Percentiles rank a stretch among this genome's conserved stretches.
Conservation (phyloP, 1,284 basidiomycete genomes). For the Pisolithus thermaeus region DNA sequence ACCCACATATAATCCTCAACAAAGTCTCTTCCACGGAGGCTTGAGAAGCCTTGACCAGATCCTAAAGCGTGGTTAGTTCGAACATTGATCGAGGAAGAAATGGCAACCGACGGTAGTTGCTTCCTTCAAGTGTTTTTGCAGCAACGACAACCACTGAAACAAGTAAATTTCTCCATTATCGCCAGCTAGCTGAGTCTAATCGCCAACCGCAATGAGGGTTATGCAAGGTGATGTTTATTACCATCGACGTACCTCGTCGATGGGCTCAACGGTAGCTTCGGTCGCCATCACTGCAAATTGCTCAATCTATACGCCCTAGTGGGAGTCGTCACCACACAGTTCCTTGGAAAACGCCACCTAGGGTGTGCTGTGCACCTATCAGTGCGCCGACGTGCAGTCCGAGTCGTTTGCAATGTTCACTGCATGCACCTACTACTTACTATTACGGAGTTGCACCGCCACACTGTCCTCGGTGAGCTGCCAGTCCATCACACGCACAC, state of each 20-base stretch:
- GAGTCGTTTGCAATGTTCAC: too few species aligned
- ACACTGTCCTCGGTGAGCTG: too few species aligned
- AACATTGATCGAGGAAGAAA: not conserved
- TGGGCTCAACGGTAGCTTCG: conserved; percentile 23
- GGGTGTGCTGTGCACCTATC: not conserved
- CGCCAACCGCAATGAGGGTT: conserved; percentile 2
- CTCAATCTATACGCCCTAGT: not conserved
- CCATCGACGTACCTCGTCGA: conserved; percentile 26
- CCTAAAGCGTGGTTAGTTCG: conserved; percentile 34
- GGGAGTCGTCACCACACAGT: not conserved
- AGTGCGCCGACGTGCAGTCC: too few species aligned
- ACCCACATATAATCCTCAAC: conserved; percentile 56
- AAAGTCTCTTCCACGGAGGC: conserved; percentile 55
- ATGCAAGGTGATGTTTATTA: not conserved
- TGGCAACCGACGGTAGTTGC: conserved; percentile 41
- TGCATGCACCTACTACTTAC: too few species aligned
- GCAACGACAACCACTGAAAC: conserved; percentile 74
- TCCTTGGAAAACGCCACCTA: not conserved
- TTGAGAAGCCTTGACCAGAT: conserved; percentile 61
- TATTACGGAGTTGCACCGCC: too few species aligned
- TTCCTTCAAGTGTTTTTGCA: conserved; percentile 53
- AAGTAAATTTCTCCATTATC: conserved; percentile 79
- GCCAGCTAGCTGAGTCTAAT: conserved; percentile 59
- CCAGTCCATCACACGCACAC: too few species aligned
- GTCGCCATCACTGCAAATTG: conserved; percentile 14